Evolutionary conservation across 2,329 filamentous ascomycete species (phyloP), one percentile per base, ranked within the genome.

Genomic region (Colletotrichum incanum): DNA sequence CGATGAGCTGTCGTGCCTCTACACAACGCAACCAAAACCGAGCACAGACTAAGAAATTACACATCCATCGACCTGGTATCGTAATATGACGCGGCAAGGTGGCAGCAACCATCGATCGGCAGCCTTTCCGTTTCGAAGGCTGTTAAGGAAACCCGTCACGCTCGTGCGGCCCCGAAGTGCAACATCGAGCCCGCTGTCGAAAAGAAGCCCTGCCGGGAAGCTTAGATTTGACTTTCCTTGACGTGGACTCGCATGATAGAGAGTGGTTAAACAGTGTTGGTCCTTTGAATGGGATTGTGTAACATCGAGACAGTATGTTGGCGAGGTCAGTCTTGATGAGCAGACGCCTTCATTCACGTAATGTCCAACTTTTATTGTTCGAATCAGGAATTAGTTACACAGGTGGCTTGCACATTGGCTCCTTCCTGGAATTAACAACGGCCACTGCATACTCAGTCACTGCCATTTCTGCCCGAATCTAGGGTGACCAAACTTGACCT

Each of bases 1-100:
- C 47, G 31, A 62, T 37, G 58, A 28, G 43, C 26, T 37, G 58
- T 28, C 11, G 28, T 28, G 18, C 43, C 41, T 41, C 39, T 26
- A 20, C n/a, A 7, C 54, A 39, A 26, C 34, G 16, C 41, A 50
- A 52, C 20, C 28, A 31, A 31, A 14, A 9, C 54, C 31, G 23
- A 31, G 31, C 60, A 64, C 47, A 20, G 47, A 16, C 56, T 23
- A n/a, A 54, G 16, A 2, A 12, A 26, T 23, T 20, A 16, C 26
- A 34, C 6, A 54, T 23, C 65, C 56, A 20, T 43, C 34, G 39
- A 26, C 45, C 41, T 26, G 41, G n/a, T 26, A 28, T 65, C 20
- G 26, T 23, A 67, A 12, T 23, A 43, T 54, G 47, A 28, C 23
- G 67, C 47, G 37, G 63, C 63, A 47, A 28, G 28, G 67, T 66